Percentiles rank a stretch among this genome's conserved stretches.
Evolutionary conservation across 441 rosid species (phyloP).

Genomic region (Gossypium schwendimanii): DNA sequence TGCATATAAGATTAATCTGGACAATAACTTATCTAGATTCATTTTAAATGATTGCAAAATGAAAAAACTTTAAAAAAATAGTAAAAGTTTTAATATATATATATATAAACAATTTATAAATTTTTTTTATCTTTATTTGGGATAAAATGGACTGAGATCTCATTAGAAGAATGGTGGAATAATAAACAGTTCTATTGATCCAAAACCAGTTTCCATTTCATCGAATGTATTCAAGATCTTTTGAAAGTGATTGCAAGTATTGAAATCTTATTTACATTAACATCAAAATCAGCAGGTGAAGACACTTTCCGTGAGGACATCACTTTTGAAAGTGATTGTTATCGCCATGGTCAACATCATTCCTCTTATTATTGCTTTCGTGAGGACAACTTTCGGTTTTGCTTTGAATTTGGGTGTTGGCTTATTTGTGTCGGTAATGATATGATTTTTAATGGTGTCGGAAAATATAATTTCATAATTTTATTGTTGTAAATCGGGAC

Average conservation of each 20-base stretch:
- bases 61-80: too few relatives aligned
- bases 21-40: too few relatives aligned
- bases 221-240: conserved; percentile 70
- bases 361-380: conserved; percentile 53
- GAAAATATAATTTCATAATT: too few relatives aligned
- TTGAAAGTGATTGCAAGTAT: conserved; percentile 80
- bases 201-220: conserved; percentile 71
- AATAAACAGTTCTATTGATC: conserved; percentile 83
- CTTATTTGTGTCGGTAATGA: conserved; percentile 32
- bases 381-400: conserved; percentile 52
- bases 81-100: too few relatives aligned
- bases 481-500: too few relatives aligned
- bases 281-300: conserved; percentile 63
- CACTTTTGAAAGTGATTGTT: too few relatives aligned
- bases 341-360: too few relatives aligned
- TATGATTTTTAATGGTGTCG: too few relatives aligned
- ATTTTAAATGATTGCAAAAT: too few relatives aligned
- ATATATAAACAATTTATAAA: too few relatives aligned
- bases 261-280: conserved; percentile 79
- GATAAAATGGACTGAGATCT: conserved; percentile 75
- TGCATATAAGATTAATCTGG: too few relatives aligned
- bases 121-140: conserved; percentile 15
- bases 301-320: too few relatives aligned
- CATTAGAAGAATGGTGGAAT: conserved; percentile 88
- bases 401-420: conserved; percentile 85